Evolutionary conservation across 768 basidiomycete species (phyloP), one percentile per base, ranked within the genome.

Genomic region (Trichaptum fuscoviolaceum): DNA sequence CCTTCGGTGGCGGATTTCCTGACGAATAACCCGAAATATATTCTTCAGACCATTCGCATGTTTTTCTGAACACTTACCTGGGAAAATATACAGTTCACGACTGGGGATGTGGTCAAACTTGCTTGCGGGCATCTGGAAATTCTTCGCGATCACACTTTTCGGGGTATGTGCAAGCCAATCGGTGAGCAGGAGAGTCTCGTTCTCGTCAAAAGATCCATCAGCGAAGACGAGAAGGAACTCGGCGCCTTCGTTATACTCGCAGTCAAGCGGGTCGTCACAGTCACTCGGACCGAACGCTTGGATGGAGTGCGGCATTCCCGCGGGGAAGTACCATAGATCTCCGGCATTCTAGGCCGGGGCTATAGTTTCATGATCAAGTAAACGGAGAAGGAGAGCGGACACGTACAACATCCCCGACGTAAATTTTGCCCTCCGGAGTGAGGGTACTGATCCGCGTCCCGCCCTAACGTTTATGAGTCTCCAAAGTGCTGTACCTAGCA

Each of bases 131-230:
- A 79, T 71, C 42, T 83, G 81, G 72, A 90, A 89, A 73, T 89
- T 90, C 76, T 88, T 88, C 18, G 86, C 86, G 1, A 89, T 75
- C 0, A 87, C 84, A 59, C 82, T 80, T 68, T 81, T 78, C 24
- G 86, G 85, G 18, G 85, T 79, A 69, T 90, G 89, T 2, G 88
- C 80, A 25, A 89, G 77, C 87, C 89, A 90, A 67, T 90, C 88
- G 66, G 87, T 84, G 20, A 87, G 75, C 57, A 84, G 77, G 71
- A 88, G 88, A 1, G 87, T 88, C 2, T 78, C 72, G 61, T 87
- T 86, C 73, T 87, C 87, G 34, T 79, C 82, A 70, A 88, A 88
- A 12, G 72, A 57, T 62, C 80, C 78, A 30, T 62, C 73, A 62
- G 81, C 80, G 59, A 81, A 79, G 58, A 81, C 67, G 20, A 88